Evolutionary conservation across 306 rosid species (phyloP).

Genomic region (Nissolia schottii): DNA sequence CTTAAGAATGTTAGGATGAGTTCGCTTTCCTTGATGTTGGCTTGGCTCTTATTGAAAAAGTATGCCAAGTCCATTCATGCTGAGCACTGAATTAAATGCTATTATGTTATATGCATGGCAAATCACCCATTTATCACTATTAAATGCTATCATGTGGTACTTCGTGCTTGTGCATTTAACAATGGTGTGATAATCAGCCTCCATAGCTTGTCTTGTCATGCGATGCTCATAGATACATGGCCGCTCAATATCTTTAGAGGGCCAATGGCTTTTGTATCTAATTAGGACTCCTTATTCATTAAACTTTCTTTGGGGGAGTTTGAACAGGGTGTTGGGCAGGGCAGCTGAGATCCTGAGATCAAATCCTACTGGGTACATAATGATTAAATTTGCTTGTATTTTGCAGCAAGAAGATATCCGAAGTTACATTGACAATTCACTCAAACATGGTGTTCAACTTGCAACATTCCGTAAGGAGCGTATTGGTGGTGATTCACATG

Average conservation of each 20-base stretch:
- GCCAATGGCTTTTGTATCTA: constrained; percentile 1
- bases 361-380: not conserved
- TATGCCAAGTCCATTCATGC: constrained; percentile 5
- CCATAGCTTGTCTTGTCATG: not conserved
- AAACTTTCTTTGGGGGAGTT: not conserved
- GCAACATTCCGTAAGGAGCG: constrained; percentile 92
- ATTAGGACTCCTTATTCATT: not conserved
- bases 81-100: not conserved
- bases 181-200: not conserved
- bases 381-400: constrained; percentile 28
- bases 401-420: constrained; percentile 97
- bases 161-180: constrained; percentile 10
- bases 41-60: constrained; percentile 13
- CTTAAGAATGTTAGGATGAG: not conserved
- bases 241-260: not conserved
- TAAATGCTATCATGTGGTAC: not conserved
- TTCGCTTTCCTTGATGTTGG: not conserved
- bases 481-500: constrained; percentile 84
- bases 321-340: not conserved
- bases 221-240: not conserved
- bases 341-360: not conserved
- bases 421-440: constrained; percentile 75
- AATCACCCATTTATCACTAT: not conserved
- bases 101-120: not conserved
- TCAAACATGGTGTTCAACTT: constrained; percentile 79